A percentile compares a stretch with the other conserved stretches of the same genome.
phyloP scores from a whole-genome alignment of 2,329 filamentous ascomycete genomes.

The Eutypella sp. region DNA sequence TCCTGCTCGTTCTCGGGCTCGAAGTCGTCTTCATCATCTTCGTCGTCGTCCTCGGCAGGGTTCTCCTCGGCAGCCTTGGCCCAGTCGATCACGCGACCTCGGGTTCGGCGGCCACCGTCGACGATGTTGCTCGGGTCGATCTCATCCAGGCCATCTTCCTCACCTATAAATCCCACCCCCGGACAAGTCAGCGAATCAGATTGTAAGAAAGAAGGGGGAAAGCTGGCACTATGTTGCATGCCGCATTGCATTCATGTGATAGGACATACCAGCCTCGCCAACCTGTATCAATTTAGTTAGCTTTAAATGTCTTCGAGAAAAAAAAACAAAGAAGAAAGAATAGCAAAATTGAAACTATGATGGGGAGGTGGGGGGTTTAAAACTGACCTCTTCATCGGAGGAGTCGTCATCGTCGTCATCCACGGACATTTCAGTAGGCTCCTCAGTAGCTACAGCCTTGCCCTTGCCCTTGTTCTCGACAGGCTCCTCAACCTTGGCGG shows the following conservation, averaged over 20 bases:
- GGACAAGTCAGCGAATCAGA: conserved; percentile 7
- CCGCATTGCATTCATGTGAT: conserved; percentile 2
- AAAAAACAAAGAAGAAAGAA: no score
- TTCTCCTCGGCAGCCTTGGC: conserved; percentile 81
- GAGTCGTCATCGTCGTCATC: conserved; percentile 72
- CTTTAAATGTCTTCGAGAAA: conserved; percentile 6
- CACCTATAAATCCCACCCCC: conserved; percentile 57
- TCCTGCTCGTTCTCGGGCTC: conserved; percentile 54
- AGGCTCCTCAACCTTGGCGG: conserved; percentile 36
- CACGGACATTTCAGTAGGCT: conserved; percentile 59
- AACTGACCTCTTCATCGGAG: conserved; percentile 51
- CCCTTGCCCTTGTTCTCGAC: conserved; percentile 78
- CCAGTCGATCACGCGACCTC: conserved; percentile 89
- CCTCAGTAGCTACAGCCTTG: conserved; percentile 59
- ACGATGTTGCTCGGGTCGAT: conserved; percentile 91
- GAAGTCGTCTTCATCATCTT: conserved; percentile 70
- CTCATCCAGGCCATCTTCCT: conserved; percentile 80
- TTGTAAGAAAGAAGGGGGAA: no score
- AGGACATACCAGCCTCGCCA: conserved; percentile 21
- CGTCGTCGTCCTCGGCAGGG: conserved; percentile 69
- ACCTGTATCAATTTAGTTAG: conserved; percentile 10
- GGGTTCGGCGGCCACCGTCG: conserved; percentile 71
- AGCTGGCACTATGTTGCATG: background rate
- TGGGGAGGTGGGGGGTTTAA: no score
- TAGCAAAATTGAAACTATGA: no score